Conservation (phyloP, 2,329 filamentous ascomycete species). For the Phoma sp. region DNA sequence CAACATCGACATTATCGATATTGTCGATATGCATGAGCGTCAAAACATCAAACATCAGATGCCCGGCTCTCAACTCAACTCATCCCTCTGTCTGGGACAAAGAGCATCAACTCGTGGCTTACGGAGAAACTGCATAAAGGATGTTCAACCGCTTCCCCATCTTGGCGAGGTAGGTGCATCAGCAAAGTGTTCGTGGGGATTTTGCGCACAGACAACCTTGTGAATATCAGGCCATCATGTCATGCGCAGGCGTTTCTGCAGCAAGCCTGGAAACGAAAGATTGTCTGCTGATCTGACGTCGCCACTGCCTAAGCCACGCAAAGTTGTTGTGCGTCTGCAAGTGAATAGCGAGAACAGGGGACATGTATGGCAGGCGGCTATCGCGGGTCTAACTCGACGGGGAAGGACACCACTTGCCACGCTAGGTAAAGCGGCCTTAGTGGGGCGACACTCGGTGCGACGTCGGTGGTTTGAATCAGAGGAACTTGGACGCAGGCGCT, state of each 20-base stretch:
- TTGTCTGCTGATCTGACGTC: slow-evolving; percentile 12
- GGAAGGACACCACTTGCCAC: slow-evolving; percentile 17
- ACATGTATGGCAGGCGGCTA: slow-evolving; percentile 1
- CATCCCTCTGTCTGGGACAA: background rate
- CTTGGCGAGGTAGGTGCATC: slow-evolving; percentile 13
- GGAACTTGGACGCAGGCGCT: background rate
- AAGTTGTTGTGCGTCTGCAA: slow-evolving; percentile 6
- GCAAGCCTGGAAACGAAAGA: background rate
- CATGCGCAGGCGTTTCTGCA: slow-evolving; percentile 5
- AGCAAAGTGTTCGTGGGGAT: background rate
- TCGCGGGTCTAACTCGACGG: slow-evolving; percentile 4
- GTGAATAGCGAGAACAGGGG: slow-evolving; percentile 1
- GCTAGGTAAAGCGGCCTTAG: background rate
- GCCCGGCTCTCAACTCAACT: background rate
- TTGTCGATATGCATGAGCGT: slow-evolving; percentile 2
- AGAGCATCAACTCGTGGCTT: background rate
- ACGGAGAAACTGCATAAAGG: background rate
- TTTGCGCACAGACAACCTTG: slow-evolving; percentile 2
- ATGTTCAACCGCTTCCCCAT: slow-evolving; percentile 17
- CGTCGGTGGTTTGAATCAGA: slow-evolving; percentile 13
- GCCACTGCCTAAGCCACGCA: slow-evolving; percentile 8
- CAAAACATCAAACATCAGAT: background rate
- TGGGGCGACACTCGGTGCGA: slow-evolving; percentile 4
- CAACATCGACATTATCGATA: background rate
- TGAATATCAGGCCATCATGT: slow-evolving; percentile 13